Percentiles rank a stretch among this genome's conserved stretches.
Evolutionary conservation across 2,329 filamentous ascomycete species (phyloP).

Genomic region (Beauveria sp.): DNA sequence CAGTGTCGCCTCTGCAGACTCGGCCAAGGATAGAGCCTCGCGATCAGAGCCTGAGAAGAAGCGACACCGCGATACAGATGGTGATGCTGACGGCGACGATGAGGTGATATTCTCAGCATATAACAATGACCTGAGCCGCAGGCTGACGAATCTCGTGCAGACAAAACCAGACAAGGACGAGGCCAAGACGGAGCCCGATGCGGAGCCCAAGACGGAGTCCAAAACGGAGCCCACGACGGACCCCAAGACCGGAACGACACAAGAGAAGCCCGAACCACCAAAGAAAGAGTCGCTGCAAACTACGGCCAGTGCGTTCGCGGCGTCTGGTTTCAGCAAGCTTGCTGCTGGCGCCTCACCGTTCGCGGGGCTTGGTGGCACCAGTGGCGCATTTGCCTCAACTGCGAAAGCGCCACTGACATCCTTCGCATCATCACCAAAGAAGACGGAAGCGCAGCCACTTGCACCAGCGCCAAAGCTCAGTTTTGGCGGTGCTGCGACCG

Average conservation of each 20-base stretch:
- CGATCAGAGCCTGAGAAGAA: slow-evolving; percentile 56
- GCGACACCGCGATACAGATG: slow-evolving; percentile 47
- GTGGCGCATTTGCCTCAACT: slow-evolving; percentile 42
- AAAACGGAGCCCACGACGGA: background rate
- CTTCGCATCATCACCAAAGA: slow-evolving; percentile 23
- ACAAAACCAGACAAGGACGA: background rate
- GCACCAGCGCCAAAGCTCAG: slow-evolving; percentile 37
- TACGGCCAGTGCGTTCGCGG: slow-evolving; percentile 56
- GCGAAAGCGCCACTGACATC: slow-evolving; percentile 28
- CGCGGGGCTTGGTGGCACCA: slow-evolving; percentile 42
- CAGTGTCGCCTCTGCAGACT: slow-evolving; percentile 34
- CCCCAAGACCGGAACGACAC: background rate
- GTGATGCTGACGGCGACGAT: slow-evolving; percentile 15
- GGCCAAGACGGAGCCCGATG: background rate
- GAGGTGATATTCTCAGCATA: background rate
- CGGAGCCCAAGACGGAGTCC: background rate
- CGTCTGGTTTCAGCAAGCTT: slow-evolving; percentile 61
- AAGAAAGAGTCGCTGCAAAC: slow-evolving; percentile 28
- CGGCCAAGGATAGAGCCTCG: slow-evolving; percentile 40
- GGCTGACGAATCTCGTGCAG: slow-evolving; percentile 7
- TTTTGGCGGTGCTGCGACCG: slow-evolving; percentile 34
- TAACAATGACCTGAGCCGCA: slow-evolving; percentile 3
- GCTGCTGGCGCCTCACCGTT: slow-evolving; percentile 59
- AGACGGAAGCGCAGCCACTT: slow-evolving; percentile 20
- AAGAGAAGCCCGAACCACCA: slow-evolving; percentile 12